Evolutionary conservation across 208 protist genomes (phyloP).

Genomic region (Trypanosoma avium): DNA sequence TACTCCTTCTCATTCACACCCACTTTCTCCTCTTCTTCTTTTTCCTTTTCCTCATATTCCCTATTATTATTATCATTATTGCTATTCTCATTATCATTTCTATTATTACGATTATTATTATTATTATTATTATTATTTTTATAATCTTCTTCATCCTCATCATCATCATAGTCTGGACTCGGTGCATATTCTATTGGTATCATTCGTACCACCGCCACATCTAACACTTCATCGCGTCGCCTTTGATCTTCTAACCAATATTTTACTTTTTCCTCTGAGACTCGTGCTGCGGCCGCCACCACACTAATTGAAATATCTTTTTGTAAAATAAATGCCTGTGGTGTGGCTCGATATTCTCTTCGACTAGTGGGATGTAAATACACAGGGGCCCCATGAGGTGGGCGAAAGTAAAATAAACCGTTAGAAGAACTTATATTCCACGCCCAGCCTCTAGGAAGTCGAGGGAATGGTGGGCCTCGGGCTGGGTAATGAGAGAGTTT

Average conservation of each 20-base stretch:
- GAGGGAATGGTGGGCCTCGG: conserved; percentile 27
- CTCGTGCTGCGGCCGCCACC: conserved; percentile 34
- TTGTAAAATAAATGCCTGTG: conserved; percentile 71
- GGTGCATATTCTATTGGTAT: conserved; percentile 49
- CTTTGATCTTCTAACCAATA: conserved; percentile 72
- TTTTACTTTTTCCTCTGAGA: conserved; percentile 43
- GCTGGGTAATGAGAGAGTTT: not conserved
- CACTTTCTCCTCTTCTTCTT: not conserved
- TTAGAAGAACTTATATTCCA: conserved; percentile 31
- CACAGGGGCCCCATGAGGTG: conserved; percentile 16
- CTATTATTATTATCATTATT: not conserved
- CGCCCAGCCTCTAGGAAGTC: conserved; percentile 20
- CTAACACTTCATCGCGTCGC: conserved; percentile 45
- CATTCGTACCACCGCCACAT: conserved; percentile 54
- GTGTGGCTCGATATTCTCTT: conserved; percentile 54
- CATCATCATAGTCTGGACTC: conserved; percentile 34
- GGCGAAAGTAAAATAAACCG: conserved; percentile 32
- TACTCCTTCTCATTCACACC: not conserved
- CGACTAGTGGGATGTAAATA: conserved; percentile 52
- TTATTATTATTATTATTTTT: not conserved
- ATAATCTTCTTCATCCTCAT: not conserved
- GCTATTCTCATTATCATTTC: conserved; percentile 1
- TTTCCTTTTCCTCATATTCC: not conserved
- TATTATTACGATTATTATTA: no score
- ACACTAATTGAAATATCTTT: conserved; percentile 38